Base-by-base conservation (phyloP, 2,329 filamentous ascomycete genomes). In the Alternaria atra region DNA sequence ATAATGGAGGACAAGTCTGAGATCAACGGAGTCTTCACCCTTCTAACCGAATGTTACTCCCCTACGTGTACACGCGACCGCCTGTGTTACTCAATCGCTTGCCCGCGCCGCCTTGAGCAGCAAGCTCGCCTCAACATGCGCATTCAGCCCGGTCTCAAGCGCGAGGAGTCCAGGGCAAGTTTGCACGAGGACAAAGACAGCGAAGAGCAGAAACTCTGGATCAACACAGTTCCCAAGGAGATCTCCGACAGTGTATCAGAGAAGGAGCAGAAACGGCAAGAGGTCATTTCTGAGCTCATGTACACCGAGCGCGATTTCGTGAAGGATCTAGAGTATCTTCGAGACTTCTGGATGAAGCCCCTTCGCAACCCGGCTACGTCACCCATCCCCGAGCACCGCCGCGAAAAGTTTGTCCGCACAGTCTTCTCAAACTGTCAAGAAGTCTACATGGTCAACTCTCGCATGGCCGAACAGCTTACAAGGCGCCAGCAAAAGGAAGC, bases 251-350 rank as follows among this genome's bases (percentile, higher is more conserved):
- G 90, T 74, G 90, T 97, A 30, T 89, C 89, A 51, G 95, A 99
- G 69, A 88, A 87, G 68, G 95, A 99, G 79, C 96, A 97, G 88
- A 98, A 98, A 83, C 89, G 95, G 44, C 95, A 99, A 77, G 95
- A 99, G 76, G 92, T 99, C 70, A 97, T 99, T 61, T 97, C 94
- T 6, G 95, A 99, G 78, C 90, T 98, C 64, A 97, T 96, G 89
- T 99, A 99, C 81, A 99, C 95, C 0, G 95, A 99, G 79, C 89
- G 95, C 70, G 95, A 99, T 81, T 99, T 99, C 73, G 95, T 99
- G 76, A 99, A 99, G 83, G 95, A 99, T 79, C 84, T 99, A 72
- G 95, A 99, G 80, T 99, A 99, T 76, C 84, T 99, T 30, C 89
- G 95, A 63, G 95, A 99, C 82, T 99, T 98, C 84, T 99, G 95